Base-by-base conservation (phyloP, 345 rosid genomes). In the Aquilaria malaccensis region DNA sequence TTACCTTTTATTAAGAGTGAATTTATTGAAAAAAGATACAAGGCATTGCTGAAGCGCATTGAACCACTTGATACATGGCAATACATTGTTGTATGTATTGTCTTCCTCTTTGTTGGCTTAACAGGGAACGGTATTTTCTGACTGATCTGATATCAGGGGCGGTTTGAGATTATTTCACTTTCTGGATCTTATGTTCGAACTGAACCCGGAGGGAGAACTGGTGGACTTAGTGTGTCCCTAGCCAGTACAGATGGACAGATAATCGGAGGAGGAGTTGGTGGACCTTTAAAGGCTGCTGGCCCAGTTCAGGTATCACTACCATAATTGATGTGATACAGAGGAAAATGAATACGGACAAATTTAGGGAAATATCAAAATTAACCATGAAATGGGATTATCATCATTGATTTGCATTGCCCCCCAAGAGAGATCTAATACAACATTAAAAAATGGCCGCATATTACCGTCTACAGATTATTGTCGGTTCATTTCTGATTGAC, bases 211-310 rank as follows among this genome's bases (percentile, higher is more conserved):
- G 92, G 87, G n/a, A 81, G 82, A 78, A 76, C 82, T 58, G 90
- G 95, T 64, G 85, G 95, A 46, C 83, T 90, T 61, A 90, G 95
- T 67, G 77, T 90, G 52, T 87, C 84, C 64, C 77, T 90, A 60
- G 77, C 88, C 61, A 71, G 63, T 72, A 58, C 81, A 14, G 81
- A 79, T 71, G 95, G 95, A 63, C 85, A 87, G 62, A 77, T 85
- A 50, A 63, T 89, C 33, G 97, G 97, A n/a, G 97, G 97, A 64
- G 95, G 85, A 62, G 83, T 89, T 74, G 85, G 86, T 9, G 95
- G 92, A 54, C 78, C 79, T 46, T 75, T 89, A 55, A 80, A 72
- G 37, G 97, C 97, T 60, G 87, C 84, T 30, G 88, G 97, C 46
- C 90, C 92, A 45, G 97, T 90, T 45, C 89, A 90, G 92, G 97